Evolutionary conservation across 1,284 basidiomycete species (phyloP), one percentile per base, ranked within the genome.

Genomic region (Thecaphora thlaspeos): DNA sequence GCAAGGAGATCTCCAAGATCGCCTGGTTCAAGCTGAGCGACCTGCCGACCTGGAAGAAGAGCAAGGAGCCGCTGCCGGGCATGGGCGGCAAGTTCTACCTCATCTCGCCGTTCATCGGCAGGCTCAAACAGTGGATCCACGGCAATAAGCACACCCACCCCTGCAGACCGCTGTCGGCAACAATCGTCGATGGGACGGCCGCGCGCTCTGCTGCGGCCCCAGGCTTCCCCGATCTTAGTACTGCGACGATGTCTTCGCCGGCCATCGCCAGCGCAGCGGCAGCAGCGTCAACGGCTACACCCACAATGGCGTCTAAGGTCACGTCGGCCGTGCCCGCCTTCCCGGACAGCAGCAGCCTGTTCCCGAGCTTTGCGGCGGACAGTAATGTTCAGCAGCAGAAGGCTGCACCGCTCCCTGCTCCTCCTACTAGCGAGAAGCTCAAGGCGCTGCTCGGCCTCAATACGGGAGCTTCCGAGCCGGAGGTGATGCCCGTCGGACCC

Each of bases 1-100:
- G 94, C 58, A 97, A 97, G 80, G 95, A 99, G 82, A 99, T 99
- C 71, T 95, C 92, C 73, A 93, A 96, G 82, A 98, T 98, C 69
- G 88, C 93, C 73, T 99, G 95, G 95, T 97, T 96, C 79, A 86
- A 82, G 58, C 81, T 98, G 41, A 82, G 83, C 28, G 92, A 97
- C 77, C 82, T 99, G 21, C 95, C 95, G 0, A 92, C 90, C 0
- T 98, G 92, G 91, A 90, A 86, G 75, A 86, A 87, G 57, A 88
- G 88, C 70, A 88, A 86, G 80, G 75, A 71, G 37, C 85, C 26
- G 84, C 64, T 67, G 24, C 66, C 68, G 46, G 69, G 62, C 64
- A 57, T 71, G 44, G 78, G 80, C 46, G 80, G 90, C 48, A 92
- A 91, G 76, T 97, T 96, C 80, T 98, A 96, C 81, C 83, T 96